These are phyloP conservation scores for Coriaria nepalensis DNA, from an alignment of 306 rosid genomes.

Conservation along the genomic window DNA sequence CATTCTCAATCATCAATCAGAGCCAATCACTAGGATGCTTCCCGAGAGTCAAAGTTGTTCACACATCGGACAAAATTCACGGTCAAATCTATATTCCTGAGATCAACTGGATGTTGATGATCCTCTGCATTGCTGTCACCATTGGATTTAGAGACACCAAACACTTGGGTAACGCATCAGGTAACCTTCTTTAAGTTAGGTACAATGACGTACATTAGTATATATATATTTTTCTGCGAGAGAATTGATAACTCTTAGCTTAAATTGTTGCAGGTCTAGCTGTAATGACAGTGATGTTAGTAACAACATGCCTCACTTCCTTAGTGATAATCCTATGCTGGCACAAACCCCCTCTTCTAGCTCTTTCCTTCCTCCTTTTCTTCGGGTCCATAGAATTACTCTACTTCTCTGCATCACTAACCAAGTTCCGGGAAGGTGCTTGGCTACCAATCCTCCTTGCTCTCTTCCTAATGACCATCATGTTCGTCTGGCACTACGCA, in stretches of 20 bases:
- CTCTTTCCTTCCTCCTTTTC: conserved; percentile 8
- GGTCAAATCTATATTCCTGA: conserved; percentile 23
- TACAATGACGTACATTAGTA: too few relatives aligned
- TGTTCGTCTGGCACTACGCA: conserved; percentile 22
- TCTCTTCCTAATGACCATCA: conserved; percentile 8
- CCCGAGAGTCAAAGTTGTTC: conserved; percentile 19
- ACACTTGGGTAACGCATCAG: conserved; percentile 18
- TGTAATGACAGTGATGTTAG: conserved; percentile 19
- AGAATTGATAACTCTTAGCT: background rate
- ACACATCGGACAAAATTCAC: conserved; percentile 18
- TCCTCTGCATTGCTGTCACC: conserved; percentile 16
- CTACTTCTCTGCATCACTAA: conserved; percentile 18
- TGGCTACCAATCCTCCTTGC: conserved; percentile 18
- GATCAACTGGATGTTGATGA: conserved; percentile 21
- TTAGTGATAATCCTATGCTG: conserved; percentile 15
- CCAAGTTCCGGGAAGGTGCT: conserved; percentile 17
- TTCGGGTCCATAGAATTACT: conserved; percentile 21
- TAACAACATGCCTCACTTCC: conserved; percentile 23
- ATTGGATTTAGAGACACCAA: conserved; percentile 23
- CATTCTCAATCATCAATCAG: conserved; percentile 24
- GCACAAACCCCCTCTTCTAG: conserved; percentile 11
- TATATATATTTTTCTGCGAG: background rate
- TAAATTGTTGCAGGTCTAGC: conserved; percentile 21
- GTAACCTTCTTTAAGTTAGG: background rate
- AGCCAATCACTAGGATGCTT: conserved; percentile 19